Percentiles rank a stretch among this genome's conserved stretches.
Evolutionary conservation across 2,329 filamentous ascomycete species (phyloP).

Genomic region (Biscogniauxia marginata): DNA sequence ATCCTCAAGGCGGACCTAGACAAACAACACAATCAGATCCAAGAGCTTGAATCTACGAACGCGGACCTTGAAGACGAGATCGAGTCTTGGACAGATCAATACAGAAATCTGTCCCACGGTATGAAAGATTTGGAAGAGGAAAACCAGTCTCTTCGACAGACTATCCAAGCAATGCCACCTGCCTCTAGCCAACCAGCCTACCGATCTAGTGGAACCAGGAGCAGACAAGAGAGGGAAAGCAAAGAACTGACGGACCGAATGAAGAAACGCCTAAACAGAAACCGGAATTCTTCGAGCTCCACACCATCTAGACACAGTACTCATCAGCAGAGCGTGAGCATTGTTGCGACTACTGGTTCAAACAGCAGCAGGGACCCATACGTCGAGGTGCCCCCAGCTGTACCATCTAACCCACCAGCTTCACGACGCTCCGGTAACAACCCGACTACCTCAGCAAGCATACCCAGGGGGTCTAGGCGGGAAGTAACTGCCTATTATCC

Average conservation of each 20-base stretch:
- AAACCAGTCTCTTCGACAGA: background rate
- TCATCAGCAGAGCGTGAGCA: conserved; percentile 13
- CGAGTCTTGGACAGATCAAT: background rate
- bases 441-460: too few species aligned
- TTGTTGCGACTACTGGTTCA: conserved; percentile 5
- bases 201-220: conserved; percentile 10
- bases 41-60: background rate
- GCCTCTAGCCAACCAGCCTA: conserved; percentile 12
- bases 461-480: background rate
- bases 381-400: conserved; percentile 14
- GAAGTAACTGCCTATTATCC: too few species aligned
- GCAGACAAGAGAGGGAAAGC: conserved; percentile 9
- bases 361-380: conserved; percentile 13
- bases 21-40: conserved; percentile 12
- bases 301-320: conserved; percentile 3
- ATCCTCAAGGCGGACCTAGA: conserved; percentile 11
- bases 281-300: background rate
- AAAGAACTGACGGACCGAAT: conserved; percentile 9
- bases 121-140: background rate
- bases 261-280: conserved; percentile 7
- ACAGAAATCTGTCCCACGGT: background rate
- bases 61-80: background rate
- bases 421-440: too few species aligned
- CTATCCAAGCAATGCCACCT: conserved; percentile 8
- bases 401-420: too few species aligned